Evolutionary conservation across 495 filamentous ascomycete species (phyloP).

Genomic region (Tetracladium setigerum): DNA sequence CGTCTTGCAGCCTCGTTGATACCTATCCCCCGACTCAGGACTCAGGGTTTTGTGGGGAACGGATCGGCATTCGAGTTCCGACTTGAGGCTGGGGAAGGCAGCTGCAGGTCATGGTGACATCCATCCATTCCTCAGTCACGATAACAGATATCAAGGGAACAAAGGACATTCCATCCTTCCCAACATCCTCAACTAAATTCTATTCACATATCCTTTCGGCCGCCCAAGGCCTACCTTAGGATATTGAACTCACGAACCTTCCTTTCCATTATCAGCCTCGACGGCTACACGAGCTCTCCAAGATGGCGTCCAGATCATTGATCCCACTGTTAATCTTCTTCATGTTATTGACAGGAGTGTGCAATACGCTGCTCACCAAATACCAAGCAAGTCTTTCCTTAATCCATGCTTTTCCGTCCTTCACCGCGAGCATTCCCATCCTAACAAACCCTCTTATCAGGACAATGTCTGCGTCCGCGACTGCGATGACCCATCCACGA

Average conservation of each 20-base stretch:
- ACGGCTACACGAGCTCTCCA: not conserved
- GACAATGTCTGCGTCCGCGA: conserved; percentile 94
- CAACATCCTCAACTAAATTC: not conserved
- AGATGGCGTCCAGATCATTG: conserved; percentile 44
- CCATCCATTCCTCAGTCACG: too few relatives aligned
- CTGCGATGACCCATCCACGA: conserved; percentile 66
- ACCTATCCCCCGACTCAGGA: too few relatives aligned
- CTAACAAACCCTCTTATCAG: conserved; percentile 32
- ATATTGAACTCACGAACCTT: too few relatives aligned
- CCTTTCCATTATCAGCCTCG: not conserved
- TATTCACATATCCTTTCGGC: too few relatives aligned
- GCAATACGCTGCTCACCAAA: conserved; percentile 95
- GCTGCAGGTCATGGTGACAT: too few relatives aligned
- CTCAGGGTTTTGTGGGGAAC: too few relatives aligned
- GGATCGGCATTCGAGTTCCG: too few relatives aligned
- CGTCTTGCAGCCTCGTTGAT: too few relatives aligned
- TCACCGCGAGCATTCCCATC: not conserved
- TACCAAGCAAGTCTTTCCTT: conserved; percentile 59
- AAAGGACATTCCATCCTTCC: not conserved
- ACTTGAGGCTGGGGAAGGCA: too few relatives aligned
- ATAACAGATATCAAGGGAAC: not conserved
- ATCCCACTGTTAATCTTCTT: conserved; percentile 82
- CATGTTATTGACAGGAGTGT: conserved; percentile 86
- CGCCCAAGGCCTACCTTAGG: too few relatives aligned
- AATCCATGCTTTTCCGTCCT: not conserved